Evolutionary conservation across 1,139 yeast genomes (phyloP), one percentile per base, ranked within the genome.

Genomic region (Arxiozyma heterogenica): DNA sequence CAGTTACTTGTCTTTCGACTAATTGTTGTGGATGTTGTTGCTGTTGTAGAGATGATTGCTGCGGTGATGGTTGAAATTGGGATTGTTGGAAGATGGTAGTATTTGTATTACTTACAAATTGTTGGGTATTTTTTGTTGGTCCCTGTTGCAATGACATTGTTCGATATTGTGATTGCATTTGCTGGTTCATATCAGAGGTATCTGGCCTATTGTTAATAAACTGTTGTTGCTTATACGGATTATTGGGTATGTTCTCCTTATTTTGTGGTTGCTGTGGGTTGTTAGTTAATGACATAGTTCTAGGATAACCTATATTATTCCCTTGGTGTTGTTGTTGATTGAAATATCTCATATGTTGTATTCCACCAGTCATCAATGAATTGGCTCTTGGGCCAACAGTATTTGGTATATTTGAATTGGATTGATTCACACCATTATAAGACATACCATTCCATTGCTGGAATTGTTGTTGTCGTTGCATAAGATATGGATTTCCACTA

Each of bases 291-390:
- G 62, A 57, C 57, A 56, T 58, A 9, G 58, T 54, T 51, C 59
- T 54, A 51, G 18, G 55, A 51, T 48, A 54, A 15, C 47, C n/a
- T 44, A 27, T 52, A 23, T 41, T 42, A 22, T 45, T 51, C 44
- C n/a, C 57, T 38, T 54, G 57, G 21, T 45, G 59, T 39, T 43
- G 53, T 22, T 38, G 47, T 34, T 47, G 53, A 21, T 49, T 50
- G 4, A 39, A 39, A 12, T 44, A 43, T n/a, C 45, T 34, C 41
- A 41, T 43, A n/a, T 53, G 57, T 17, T 61, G 61, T 4, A 58
- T 60, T 9, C 59, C 59, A 1, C 62, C 62, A 8, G 58, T 56
- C 60, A 60, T 58, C 55, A 64, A 41, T 3, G 69, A 61, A 51
- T 61, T 63, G 4, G 65, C 56, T 47, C 68, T 59, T 23, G 60